Base-by-base conservation (phyloP, 768 basidiomycete species). In the Stropharia rugosoannulata region DNA sequence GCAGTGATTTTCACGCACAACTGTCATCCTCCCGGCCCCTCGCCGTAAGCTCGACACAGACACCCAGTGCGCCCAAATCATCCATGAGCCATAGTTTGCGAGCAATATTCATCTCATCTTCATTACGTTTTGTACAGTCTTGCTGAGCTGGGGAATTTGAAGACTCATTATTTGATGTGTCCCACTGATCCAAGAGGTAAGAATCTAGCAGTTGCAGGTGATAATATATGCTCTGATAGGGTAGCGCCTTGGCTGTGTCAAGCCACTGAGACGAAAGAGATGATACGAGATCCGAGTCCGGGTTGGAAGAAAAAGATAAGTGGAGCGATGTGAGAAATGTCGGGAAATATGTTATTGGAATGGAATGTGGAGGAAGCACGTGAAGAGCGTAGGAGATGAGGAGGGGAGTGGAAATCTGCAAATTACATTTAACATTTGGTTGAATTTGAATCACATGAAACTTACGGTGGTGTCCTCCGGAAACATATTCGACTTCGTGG, bases 131-230 rank as follows among this genome's bases (percentile, higher is more conserved):
- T 32, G 18, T 22, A 59, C 52, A 25, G 42, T 32, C 11, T 44
- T 32, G 53, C 62, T 25, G 62, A 62, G 48, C 25, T 44, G 15
- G 13, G 32, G 57, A 19, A 11, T 36, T 37, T 58, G 37, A 55
- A 54, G 5, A 25, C 51, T 49, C 32, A 47, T 56, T 55, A 16
- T 29, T 27, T 8, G 60, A 52, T 8, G 59, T 50, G 7, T 59
- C 63, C 86, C 86, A 89, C 41, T 80, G 78, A 1, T 78, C 81
- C 8, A 90, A 69, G 1, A 91, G 74, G 64, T 79, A 86, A 1
- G 78, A 72, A 59, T 91, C 89, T 8, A 91, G 62, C 1, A 90
- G 70, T 16, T 74, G 74, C 35, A 91, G 72, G 58, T 84, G 81
- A 29, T 81, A 75, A 58, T 82, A 77, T 3, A 85, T 70, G 63